phyloP scores from a whole-genome alignment of 495 filamentous ascomycete genomes.

The Trichocladium uniseriatum region DNA sequence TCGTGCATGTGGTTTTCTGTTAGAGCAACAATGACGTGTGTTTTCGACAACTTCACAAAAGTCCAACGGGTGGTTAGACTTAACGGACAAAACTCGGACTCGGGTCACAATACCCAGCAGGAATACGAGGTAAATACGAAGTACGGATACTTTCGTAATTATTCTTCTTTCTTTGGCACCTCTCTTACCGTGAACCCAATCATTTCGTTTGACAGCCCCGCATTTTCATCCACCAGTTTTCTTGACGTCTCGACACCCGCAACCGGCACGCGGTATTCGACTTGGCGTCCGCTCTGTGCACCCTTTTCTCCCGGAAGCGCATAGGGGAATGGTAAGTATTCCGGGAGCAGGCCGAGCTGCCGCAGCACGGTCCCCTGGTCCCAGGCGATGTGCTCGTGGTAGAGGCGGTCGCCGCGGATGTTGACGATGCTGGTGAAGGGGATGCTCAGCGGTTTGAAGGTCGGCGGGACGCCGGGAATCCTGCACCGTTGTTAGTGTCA shows the following conservation, averaged over 20 bases:
- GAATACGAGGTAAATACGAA: too few species aligned
- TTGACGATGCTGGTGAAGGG: conserved; percentile 68
- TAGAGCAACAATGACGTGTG: conserved; percentile 5
- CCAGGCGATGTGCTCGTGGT: conserved; percentile 81
- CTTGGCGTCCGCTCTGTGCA: conserved; percentile 33
- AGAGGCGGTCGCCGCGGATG: conserved; percentile 62
- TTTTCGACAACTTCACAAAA: not conserved
- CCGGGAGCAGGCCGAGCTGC: conserved; percentile 63
- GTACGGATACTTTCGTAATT: not conserved
- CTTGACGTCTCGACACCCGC: conserved; percentile 56
- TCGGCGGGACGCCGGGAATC: conserved; percentile 66
- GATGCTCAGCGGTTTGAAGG: conserved; percentile 55
- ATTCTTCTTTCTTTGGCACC: conserved; percentile 3
- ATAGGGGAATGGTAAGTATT: conserved; percentile 51
- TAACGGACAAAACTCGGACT: too few species aligned
- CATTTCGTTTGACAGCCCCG: conserved; percentile 55
- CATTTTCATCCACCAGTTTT: conserved; percentile 56
- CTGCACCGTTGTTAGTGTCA: conserved; percentile 4
- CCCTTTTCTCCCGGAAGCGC: conserved; percentile 33
- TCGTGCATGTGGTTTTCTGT: not conserved
- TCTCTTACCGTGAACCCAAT: conserved; percentile 33
- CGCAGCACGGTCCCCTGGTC: conserved; percentile 74
- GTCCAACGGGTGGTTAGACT: too few species aligned
- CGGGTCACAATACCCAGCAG: too few species aligned
- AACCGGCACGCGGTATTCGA: conserved; percentile 60